Evolutionary conservation across 805 yeast species (phyloP).

Genomic region (Candida coquimbonensis): DNA sequence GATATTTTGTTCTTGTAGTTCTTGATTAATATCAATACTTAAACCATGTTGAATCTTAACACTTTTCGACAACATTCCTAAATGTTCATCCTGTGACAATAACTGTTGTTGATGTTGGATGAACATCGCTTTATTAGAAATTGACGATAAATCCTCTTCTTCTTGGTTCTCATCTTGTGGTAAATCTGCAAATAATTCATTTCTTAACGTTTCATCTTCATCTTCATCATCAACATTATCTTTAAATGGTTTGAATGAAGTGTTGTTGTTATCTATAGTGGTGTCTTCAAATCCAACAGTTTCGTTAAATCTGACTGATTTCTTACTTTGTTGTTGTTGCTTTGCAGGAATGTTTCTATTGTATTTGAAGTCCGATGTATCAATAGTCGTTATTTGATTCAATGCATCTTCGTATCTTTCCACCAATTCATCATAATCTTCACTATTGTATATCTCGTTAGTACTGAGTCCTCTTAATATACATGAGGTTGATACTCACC

Average conservation of each 20-base stretch:
- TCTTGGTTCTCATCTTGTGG: constrained; percentile 5
- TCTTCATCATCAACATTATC: constrained; percentile 9
- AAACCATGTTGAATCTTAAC: constrained; percentile 38
- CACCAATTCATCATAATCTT: constrained; percentile 22
- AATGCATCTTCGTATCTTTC: constrained; percentile 12
- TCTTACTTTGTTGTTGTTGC: constrained; percentile 9
- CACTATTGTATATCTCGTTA: constrained; percentile 6
- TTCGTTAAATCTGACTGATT: constrained; percentile 24
- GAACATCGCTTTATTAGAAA: constrained; percentile 30
- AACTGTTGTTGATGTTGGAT: constrained; percentile 42
- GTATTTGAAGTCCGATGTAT: constrained; percentile 15
- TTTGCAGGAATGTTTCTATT: constrained; percentile 7
- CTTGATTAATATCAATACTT: constrained; percentile 40
- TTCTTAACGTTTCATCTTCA: constrained; percentile 2
- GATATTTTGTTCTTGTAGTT: constrained; percentile 41
- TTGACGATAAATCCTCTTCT: constrained; percentile 8
- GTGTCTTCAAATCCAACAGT: constrained; percentile 12
- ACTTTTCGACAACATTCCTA: constrained; percentile 34
- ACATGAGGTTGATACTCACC: constrained; percentile 4
- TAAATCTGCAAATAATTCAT: constrained; percentile 17
- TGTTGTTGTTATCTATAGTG: neutral
- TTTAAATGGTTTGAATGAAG: constrained; percentile 16
- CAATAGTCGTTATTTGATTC: constrained; percentile 8
- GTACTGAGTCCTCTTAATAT: neutral
- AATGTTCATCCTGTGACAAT: constrained; percentile 37